phyloP scores from a whole-genome alignment of 768 basidiomycete genomes.

The Phanerochaete sordida region DNA sequence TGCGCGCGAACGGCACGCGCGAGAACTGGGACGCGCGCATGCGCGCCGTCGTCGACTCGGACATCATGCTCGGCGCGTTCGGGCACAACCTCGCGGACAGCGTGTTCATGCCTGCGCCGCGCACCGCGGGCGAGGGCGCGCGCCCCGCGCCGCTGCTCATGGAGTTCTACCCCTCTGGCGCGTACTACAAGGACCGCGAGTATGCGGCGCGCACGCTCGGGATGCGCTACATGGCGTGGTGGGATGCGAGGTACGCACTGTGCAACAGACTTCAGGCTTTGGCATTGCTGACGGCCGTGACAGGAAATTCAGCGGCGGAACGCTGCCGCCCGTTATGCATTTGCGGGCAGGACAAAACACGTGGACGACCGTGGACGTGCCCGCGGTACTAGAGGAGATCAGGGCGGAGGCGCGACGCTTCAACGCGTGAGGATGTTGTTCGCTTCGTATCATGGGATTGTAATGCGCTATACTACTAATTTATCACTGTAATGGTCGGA shows the following conservation, averaged over 20 bases:
- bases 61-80: slow-evolving; percentile 62
- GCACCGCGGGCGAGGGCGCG: slow-evolving; percentile 17
- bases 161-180: slow-evolving; percentile 72
- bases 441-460: neutral
- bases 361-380: slow-evolving; percentile 4
- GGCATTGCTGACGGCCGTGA: neutral
- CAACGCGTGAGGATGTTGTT: neutral
- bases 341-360: neutral
- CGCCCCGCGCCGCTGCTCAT: slow-evolving; percentile 52
- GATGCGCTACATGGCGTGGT: slow-evolving; percentile 60
- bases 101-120: slow-evolving; percentile 63
- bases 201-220: slow-evolving; percentile 50
- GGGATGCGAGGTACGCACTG: slow-evolving; percentile 32
- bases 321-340: slow-evolving; percentile 14
- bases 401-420: slow-evolving; percentile 2
- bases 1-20: slow-evolving; percentile 38
- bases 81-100: slow-evolving; percentile 63
- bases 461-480: neutral
- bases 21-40: slow-evolving; percentile 58
- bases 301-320: slow-evolving; percentile 12
- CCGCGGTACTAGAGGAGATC: slow-evolving; percentile 5
- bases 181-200: slow-evolving; percentile 62
- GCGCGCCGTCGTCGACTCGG: slow-evolving; percentile 44
- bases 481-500: neutral
- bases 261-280: neutral